Evolutionary conservation across 2,329 filamentous ascomycete species (phyloP), one percentile per base, ranked within the genome.

Genomic region (Aspergillus aculeatus): DNA sequence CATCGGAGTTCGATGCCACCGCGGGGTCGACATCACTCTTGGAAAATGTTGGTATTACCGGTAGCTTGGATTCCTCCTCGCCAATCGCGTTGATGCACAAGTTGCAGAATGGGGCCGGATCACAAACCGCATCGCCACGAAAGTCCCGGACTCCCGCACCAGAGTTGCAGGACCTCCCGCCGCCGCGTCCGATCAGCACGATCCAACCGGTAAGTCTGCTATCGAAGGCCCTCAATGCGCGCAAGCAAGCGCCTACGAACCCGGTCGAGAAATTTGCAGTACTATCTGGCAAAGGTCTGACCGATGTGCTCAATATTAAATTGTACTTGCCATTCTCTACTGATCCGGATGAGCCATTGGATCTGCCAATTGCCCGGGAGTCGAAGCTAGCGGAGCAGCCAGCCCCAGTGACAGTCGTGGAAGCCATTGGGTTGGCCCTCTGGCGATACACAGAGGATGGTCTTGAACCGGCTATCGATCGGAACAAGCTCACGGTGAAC

Each of bases 351-450:
- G 81, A 84, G 50, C 81, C 85, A 0, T 75, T 86, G 47, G 84
- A 88, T 67, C 77, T 89, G 59, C 81, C 85, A 4, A 75, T 88
- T 26, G 77, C 80, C 24, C 80, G 83, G 51, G 80, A 80, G 47
- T 82, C 82, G 9, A 85, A 85, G 62, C 83, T 86, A 44, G 77
- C 80, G 24, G 75, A 77, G 10, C 75, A 77, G 47, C 72, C 75
- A 32, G 71, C 75, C 4, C 79, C 78, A 2, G 81, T 86, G 21
- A 85, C 80, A 5, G 86, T 89, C 5, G 81, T 81, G 1, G 86
- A 89, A 67, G 82, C 86, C 2, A 88, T 89, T 64, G 86, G 86
- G 3, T 77, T 88, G 57, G 81, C 82, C 7, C 73, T 89, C n/a
- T 88, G 82, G 80, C 78, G 82, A 56, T 88, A 88, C 65, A 78